These are phyloP conservation scores for sorghum (Sorghum bicolor) DNA, from an alignment of 176 grass and related monocot species.

Conservation along the genomic window Sorghum_bicolor_NCBIv3 NC_012873.2:64015001-64015500, in stretches of 20 bases:
- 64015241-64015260: not conserved
- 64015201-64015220: not conserved
- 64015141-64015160: not conserved
- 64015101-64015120: too few species aligned
- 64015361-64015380: not conserved
- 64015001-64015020: too few species aligned
- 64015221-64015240: not conserved
- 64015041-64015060: not conserved
- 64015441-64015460: not conserved
- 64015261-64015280: not conserved
- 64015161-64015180: not conserved
- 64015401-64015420: not conserved
- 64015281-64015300: not conserved
- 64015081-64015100: not conserved
- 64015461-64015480: slow-evolving; percentile 3
- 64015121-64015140: not conserved
- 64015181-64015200: not conserved
- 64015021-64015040: too few species aligned
- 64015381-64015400: not conserved
- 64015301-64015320: not conserved
- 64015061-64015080: not conserved
- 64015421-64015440: not conserved
- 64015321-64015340: not conserved
- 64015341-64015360: not conserved
- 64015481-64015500: slow-evolving; percentile 8